These are phyloP conservation scores for Beauveria asiatica DNA, from an alignment of 2,329 filamentous ascomycete species.

Conservation along the genomic window DNA sequence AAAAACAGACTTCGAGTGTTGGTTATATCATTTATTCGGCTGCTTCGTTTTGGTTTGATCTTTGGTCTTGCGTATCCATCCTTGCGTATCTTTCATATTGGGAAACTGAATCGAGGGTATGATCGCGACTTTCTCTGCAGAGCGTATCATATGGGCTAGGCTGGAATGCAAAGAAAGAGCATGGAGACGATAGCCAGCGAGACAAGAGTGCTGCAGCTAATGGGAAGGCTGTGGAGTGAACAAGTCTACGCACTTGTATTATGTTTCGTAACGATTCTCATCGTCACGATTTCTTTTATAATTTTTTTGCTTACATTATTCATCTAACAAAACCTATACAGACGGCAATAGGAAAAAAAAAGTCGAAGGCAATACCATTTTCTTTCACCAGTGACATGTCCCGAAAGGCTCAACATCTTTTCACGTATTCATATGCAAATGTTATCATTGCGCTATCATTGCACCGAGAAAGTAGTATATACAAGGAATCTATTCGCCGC, in stretches of 20 bases:
- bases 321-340: background rate
- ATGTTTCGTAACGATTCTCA: background rate
- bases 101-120: background rate
- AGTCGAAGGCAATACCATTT: background rate
- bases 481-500: background rate
- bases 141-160: constrained; percentile 8
- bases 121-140: background rate
- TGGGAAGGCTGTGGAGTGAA: background rate
- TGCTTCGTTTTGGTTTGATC: background rate
- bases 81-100: background rate
- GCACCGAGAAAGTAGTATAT: background rate
- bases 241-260: background rate
- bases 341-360: background rate
- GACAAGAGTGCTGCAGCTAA: background rate
- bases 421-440: background rate
- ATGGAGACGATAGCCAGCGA: background rate
- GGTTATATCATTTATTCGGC: constrained; percentile 3
- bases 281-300: background rate
- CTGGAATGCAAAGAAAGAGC: background rate
- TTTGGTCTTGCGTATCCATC: background rate
- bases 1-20: background rate
- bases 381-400: background rate
- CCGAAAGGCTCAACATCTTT: background rate
- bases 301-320: background rate
- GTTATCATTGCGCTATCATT: background rate